Conservation (phyloP, 345 rosid genomes). For the Arabidopsis arenosa region DNA sequence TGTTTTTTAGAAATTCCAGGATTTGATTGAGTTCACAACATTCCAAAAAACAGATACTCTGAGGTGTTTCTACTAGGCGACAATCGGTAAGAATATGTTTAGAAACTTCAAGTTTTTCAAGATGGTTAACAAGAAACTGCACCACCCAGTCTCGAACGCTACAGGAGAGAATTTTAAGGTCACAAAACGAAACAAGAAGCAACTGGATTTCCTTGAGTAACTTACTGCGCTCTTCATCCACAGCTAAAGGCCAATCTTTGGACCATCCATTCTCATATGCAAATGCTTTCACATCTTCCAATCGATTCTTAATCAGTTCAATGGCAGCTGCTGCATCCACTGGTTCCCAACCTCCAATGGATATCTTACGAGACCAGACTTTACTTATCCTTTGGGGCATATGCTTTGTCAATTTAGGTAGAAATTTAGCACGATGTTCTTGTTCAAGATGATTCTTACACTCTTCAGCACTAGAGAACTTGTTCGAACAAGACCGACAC, state of each 20-base stretch:
- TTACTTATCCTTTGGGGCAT: background rate
- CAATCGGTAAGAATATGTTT: conserved; percentile 12
- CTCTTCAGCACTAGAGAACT: background rate
- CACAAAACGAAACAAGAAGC: conserved; percentile 14
- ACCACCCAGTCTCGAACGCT: conserved; percentile 15
- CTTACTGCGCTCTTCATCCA: conserved; percentile 13
- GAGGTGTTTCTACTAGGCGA: conserved; percentile 17
- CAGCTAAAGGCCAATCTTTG: conserved; percentile 25
- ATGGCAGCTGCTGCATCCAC: conserved; percentile 23
- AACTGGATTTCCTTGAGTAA: background rate
- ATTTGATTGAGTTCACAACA: conserved; percentile 14
- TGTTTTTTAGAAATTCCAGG: background rate
- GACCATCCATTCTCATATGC: conserved; percentile 26
- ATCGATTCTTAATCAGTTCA: conserved; percentile 17
- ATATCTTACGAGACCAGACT: conserved; percentile 9
- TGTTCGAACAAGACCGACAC: conserved; percentile 16
- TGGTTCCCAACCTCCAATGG: conserved; percentile 10
- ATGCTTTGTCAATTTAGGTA: background rate
- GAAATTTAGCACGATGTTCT: background rate
- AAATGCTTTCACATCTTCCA: conserved; percentile 19
- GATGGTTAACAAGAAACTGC: background rate
- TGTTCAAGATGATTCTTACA: conserved; percentile 24
- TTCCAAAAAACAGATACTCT: conserved; percentile 18
- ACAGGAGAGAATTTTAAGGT: background rate
- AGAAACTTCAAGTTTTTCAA: background rate